These are phyloP conservation scores for Casaregolazyma suthepensis DNA, from an alignment of 1,139 yeast genomes.

Conservation along the genomic window DNA sequence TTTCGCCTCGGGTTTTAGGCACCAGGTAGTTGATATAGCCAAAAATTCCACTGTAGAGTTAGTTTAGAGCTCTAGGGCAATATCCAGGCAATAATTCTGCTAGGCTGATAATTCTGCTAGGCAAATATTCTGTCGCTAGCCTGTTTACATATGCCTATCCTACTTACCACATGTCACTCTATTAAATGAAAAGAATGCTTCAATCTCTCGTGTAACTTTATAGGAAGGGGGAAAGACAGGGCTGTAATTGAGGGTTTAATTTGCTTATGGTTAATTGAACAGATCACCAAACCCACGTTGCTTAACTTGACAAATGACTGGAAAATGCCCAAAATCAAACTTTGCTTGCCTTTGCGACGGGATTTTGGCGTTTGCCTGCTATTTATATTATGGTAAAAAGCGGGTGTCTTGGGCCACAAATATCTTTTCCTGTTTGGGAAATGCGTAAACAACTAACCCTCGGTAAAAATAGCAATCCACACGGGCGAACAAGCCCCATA, in stretches of 20 bases:
- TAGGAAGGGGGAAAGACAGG: constrained; percentile 1
- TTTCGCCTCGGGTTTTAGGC: constrained; percentile 87
- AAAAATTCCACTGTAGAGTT: constrained; percentile 71
- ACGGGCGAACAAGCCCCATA: neutral
- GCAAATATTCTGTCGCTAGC: no score
- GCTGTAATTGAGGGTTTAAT: neutral
- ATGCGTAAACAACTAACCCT: neutral
- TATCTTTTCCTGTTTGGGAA: neutral
- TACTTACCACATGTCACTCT: constrained; percentile 9
- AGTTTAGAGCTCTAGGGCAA: no score
- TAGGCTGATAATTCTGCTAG: no score
- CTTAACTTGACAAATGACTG: neutral
- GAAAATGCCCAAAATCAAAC: neutral
- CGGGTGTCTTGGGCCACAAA: neutral
- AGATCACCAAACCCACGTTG: neutral
- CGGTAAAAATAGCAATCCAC: neutral
- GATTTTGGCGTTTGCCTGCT: neutral
- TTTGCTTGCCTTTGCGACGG: neutral
- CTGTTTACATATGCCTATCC: neutral
- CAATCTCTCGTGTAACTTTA: neutral
- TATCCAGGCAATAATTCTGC: no score
- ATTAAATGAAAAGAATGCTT: neutral
- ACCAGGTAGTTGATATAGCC: constrained; percentile 96
- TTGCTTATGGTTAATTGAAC: neutral
- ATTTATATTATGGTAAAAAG: neutral